Evolutionary conservation across 306 rosid species (phyloP), one percentile per base, ranked within the genome.

Genomic region (Cucumis hystrix): DNA sequence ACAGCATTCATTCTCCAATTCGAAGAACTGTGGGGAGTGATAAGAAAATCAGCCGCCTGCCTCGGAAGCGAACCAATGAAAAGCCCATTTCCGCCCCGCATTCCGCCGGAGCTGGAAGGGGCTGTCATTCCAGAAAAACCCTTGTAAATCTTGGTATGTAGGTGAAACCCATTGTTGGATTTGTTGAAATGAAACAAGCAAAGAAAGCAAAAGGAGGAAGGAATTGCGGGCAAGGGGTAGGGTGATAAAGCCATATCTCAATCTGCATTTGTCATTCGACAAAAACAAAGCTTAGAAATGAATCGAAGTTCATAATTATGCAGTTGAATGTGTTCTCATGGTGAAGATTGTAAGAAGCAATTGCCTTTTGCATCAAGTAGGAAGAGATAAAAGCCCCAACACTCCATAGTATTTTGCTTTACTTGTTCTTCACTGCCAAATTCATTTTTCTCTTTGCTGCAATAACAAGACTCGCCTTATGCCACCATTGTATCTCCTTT

Each of bases 201-300:
- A 69, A 79, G 68, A 72, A 58, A 74, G 70, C 74, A 83, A 17
- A 25, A 41, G 15, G 82, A 55, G 77, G 90, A 83, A 0, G 94
- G 83, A 82, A 82, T 69, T 79, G 80, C 66, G 37, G 78, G 78
- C 16, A 83, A 77, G 18, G 89, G 87, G 77, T 73, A 85, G 73
- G 96, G 79, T 76, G 96, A 79, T 74, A 89, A 51, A 75, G 93
- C 90, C 94, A 89, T 90, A 18, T 8, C 37, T 73, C 77, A 73
- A 73, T 28, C 49, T 52, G 49, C 77, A 73, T 73, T 54, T 73
- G 62, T 73, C 63, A 54, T 33, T 17, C 30, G 49, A 57, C 37
- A 7, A 69, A 43, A 43, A 45, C 57, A 69, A 69, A 1, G 55
- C 33, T 69, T 13, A 14, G n/a, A 20, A 43, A 45, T 15, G 57